A percentile compares a stretch with the other conserved stretches of the same genome.
Conservation (phyloP, 2,329 filamentous ascomycete genomes). For the Elsinoe arachidis region DNA sequence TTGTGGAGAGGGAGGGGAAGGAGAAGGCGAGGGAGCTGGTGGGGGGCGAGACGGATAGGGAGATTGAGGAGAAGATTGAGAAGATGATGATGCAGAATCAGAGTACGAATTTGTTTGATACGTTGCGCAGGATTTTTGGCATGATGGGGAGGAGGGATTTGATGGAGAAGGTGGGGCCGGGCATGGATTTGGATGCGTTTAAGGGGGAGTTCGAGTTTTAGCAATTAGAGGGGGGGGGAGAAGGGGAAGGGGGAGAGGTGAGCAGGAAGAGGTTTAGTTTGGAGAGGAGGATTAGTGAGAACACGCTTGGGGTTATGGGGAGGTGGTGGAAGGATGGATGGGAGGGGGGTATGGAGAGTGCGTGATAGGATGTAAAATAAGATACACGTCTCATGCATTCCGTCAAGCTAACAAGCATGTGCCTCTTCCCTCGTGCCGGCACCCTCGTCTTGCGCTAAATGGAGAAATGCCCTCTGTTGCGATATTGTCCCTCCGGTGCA, state of each 20-base stretch:
- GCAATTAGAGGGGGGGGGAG: conserved; percentile 6
- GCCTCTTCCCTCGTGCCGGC: not conserved
- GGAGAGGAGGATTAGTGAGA: conserved; percentile 2
- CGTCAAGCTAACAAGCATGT: not conserved
- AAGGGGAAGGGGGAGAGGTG: not conserved
- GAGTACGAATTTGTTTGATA: conserved; percentile 95
- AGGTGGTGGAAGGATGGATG: not conserved
- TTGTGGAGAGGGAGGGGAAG: conserved; percentile 76
- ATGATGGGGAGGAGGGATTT: conserved; percentile 89
- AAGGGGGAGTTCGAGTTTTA: conserved; percentile 84
- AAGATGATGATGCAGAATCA: conserved; percentile 90
- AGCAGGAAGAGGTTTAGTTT: not conserved
- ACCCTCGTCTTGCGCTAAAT: not conserved
- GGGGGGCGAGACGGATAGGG: conserved; percentile 43
- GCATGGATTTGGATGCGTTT: conserved; percentile 86
- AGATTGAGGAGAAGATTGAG: conserved; percentile 65
- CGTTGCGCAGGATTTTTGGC: conserved; percentile 84
- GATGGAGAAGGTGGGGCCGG: conserved; percentile 75
- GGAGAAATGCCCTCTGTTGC: too few species aligned
- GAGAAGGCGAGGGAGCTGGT: conserved; percentile 78
- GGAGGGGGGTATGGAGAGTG: not conserved
- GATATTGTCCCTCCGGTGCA: too few species aligned
- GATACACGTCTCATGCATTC: conserved; percentile 8
- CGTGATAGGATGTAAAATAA: not conserved
- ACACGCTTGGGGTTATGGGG: conserved; percentile 1